Evolutionary conservation across 306 rosid species (phyloP).

Genomic region (Trifolium repens): DNA sequence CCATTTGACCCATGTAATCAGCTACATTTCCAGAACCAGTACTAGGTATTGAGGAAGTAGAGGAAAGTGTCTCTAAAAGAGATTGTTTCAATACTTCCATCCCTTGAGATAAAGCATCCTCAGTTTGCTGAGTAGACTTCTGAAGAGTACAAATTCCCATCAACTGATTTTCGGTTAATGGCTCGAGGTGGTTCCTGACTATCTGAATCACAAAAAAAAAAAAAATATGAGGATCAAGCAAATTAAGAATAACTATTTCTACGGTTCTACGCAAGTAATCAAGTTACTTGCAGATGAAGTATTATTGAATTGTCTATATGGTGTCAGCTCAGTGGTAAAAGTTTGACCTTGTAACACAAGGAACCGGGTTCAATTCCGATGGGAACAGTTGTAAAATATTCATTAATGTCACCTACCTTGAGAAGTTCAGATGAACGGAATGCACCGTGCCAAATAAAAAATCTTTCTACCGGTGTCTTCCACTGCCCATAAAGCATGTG

Average conservation of each 20-base stretch:
- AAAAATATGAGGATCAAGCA: background rate
- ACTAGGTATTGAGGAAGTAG: slow-evolving; percentile 44
- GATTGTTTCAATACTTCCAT: slow-evolving; percentile 75
- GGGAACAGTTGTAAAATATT: background rate
- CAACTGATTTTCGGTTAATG: slow-evolving; percentile 79
- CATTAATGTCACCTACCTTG: slow-evolving; percentile 68
- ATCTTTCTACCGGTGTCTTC: slow-evolving; percentile 82
- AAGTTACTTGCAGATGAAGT: slow-evolving; percentile 5
- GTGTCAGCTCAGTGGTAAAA: background rate
- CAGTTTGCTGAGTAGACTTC: slow-evolving; percentile 72
- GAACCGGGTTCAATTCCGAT: background rate
- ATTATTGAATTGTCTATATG: background rate
- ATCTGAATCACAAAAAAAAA: slow-evolving; percentile 53
- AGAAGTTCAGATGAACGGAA: slow-evolving; percentile 85
- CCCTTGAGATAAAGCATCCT: slow-evolving; percentile 87
- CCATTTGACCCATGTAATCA: slow-evolving; percentile 94
- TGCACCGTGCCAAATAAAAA: slow-evolving; percentile 90
- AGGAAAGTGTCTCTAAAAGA: slow-evolving; percentile 69
- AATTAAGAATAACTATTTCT: background rate
- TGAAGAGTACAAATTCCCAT: slow-evolving; percentile 72
- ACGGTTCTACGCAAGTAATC: background rate
- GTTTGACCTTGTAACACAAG: background rate
- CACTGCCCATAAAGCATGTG: slow-evolving; percentile 83
- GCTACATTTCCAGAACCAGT: slow-evolving; percentile 65
- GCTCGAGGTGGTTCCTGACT: slow-evolving; percentile 76